phyloP scores from a whole-genome alignment of 257 asterid species.

The Fraxinus pennsylvanica region DNA sequence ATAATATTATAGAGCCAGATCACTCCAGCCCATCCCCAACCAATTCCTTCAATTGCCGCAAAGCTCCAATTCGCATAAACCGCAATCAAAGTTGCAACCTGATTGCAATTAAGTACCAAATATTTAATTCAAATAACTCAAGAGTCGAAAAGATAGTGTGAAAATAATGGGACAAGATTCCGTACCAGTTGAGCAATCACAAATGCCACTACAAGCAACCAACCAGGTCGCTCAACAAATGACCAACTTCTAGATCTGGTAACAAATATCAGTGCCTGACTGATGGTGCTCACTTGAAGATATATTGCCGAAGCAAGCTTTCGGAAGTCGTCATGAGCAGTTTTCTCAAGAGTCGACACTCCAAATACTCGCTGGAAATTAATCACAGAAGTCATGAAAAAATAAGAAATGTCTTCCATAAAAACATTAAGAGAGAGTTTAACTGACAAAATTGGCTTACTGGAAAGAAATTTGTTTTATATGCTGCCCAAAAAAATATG shows the following conservation, averaged over 20 bases:
- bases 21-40: conserved; percentile 40
- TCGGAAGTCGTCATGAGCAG: conserved; percentile 25
- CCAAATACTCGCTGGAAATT: conserved; percentile 26
- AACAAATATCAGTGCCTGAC: conserved; percentile 38
- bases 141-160: background rate
- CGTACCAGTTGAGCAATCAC: conserved; percentile 29
- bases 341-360: conserved; percentile 29
- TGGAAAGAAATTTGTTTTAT: conserved; percentile 59
- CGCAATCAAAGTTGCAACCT: conserved; percentile 35
- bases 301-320: conserved; percentile 33
- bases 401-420: background rate
- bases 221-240: conserved; percentile 32
- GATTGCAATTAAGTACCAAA: background rate
- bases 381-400: too few species aligned
- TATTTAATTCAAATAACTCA: background rate
- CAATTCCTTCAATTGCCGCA: conserved; percentile 35
- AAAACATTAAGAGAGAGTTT: too few species aligned
- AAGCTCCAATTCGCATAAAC: conserved; percentile 33
- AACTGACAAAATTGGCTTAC: conserved; percentile 31
- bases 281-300: conserved; percentile 34
- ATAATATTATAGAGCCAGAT: conserved; percentile 33
- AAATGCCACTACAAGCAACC: conserved; percentile 30
- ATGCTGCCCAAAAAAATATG: conserved; percentile 66
- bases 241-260: conserved; percentile 35
- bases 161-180: background rate